These are phyloP conservation scores for Termitomyces sp. DNA, from an alignment of 768 basidiomycete genomes.

Conservation along the genomic window DNA sequence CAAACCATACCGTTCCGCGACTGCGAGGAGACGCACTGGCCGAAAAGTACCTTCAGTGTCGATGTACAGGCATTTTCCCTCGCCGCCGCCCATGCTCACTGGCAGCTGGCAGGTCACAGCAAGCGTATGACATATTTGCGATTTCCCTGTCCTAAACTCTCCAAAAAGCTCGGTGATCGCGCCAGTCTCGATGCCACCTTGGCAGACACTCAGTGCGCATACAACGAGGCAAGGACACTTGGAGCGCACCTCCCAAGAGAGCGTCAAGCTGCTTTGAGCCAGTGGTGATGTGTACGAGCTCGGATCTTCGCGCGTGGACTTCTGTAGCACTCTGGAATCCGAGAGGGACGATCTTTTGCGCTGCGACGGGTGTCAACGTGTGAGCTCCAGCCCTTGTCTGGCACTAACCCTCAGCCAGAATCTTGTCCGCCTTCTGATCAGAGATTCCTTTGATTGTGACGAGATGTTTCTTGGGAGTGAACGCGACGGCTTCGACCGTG, in stretches of 20 bases:
- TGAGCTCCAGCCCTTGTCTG: not conserved
- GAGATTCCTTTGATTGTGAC: constrained; percentile 94
- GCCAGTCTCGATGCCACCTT: constrained; percentile 96
- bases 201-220: constrained; percentile 3
- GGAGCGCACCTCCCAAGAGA: constrained; percentile 73
- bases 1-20: constrained; percentile 94
- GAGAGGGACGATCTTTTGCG: constrained; percentile 92
- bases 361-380: constrained; percentile 32
- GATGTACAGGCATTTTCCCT: constrained; percentile 98
- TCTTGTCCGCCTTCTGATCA: constrained; percentile 96
- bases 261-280: constrained; percentile 96
- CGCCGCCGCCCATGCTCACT: constrained; percentile 96
- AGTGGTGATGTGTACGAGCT: constrained; percentile 94
- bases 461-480: constrained; percentile 91
- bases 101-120: constrained; percentile 98
- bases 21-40: constrained; percentile 88
- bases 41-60: constrained; percentile 99
- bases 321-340: constrained; percentile 99
- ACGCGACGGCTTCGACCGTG: constrained; percentile 94
- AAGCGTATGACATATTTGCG: constrained; percentile 95
- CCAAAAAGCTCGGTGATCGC: constrained; percentile 98
- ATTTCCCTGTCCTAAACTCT: constrained; percentile 98
- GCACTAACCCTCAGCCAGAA: constrained; percentile 76
- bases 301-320: constrained; percentile 90
- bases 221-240: not conserved